Evolutionary conservation across 192 early-diverging fungal genomes (phyloP), one percentile per base, ranked within the genome.

Genomic region (Umbelopsis sp.): DNA sequence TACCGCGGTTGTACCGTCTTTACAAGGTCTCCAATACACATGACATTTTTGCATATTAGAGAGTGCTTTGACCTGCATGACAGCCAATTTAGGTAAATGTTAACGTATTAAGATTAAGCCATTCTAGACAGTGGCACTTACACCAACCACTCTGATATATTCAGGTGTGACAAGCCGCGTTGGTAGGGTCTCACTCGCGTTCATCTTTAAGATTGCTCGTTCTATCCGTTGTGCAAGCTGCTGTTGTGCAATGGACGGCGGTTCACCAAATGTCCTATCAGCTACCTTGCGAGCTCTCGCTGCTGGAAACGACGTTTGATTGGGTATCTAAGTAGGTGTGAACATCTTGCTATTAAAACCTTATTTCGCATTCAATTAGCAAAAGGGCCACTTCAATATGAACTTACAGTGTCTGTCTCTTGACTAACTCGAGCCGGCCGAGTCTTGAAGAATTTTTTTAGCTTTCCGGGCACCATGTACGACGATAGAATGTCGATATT

Each of bases 181-280:
- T 27, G 76, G 76, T 27, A 78, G 30, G 6, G 46, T 18, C 35
- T 78, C 76, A 9, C 64, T 53, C 3, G 76, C 33, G 25, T 78
- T 70, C 64, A 78, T 70, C 45, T 68, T 70, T 11, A 51, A 33
- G 7, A 78, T 37, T 33, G 76, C 76, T 44, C 76, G 71, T 18
- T 78, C 68, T 23, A 78, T 67, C 9, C 76, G 71, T 27, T 72
- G 64, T 15, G 76, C 71, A 61, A 73, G 49, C 16, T 72, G 67
- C 73, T 73, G 71, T 58, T 78, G 76, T 49, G 68, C 37, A 61
- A 78, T 67, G 3, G 76, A 73, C 4, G 76, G 76, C 44, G 76
- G 33, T 10, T 55, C 58, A 53, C 73, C 71, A 45, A 70, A 78
- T 50, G 23, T 18, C 16, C 33, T 25, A n/a, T 61, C 30, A 2